Evolutionary conservation across 352 stramenopile species (phyloP).

Genomic region (Pythium vanterpoolii): DNA sequence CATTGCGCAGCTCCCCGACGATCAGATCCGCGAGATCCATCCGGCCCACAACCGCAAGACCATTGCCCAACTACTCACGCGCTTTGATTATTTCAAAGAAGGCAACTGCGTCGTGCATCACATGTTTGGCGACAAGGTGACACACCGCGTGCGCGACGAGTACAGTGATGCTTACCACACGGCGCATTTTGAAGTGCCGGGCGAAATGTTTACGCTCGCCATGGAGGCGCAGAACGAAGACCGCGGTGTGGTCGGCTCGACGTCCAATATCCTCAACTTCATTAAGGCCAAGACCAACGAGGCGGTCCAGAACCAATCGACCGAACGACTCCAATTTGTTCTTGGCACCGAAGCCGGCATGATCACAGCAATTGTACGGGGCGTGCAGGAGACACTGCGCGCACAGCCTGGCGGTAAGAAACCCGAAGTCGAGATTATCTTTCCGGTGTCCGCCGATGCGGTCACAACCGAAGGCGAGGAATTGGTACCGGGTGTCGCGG

Average conservation of each 20-base stretch:
- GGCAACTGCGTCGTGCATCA: conserved; percentile 98
- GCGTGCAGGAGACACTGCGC: conserved; percentile 84
- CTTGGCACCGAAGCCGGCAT: conserved; percentile 96
- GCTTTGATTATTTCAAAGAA: conserved; percentile 94
- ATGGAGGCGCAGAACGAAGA: conserved; percentile 91
- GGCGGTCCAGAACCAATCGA: conserved; percentile 55
- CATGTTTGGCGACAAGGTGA: conserved; percentile 96
- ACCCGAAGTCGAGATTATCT: conserved; percentile 95
- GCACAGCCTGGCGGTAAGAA: conserved; percentile 43
- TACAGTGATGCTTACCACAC: conserved; percentile 94
- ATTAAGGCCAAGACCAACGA: conserved; percentile 94
- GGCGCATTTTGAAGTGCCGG: conserved; percentile 96
- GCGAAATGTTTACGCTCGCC: conserved; percentile 98
- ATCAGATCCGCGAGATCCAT: conserved; percentile 84
- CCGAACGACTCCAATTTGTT: conserved; percentile 91
- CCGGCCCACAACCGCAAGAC: conserved; percentile 79
- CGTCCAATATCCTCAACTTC: conserved; percentile 97
- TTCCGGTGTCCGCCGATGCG: conserved; percentile 94
- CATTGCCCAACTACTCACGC: conserved; percentile 77
- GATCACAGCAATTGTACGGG: conserved; percentile 97
- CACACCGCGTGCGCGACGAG: conserved; percentile 88
- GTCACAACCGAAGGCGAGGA: conserved; percentile 74
- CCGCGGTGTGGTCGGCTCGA: conserved; percentile 93
- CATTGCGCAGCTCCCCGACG: conserved; percentile 71
- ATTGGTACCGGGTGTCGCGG: conserved; percentile 89